phyloP scores from a whole-genome alignment of 345 rosid genomes.

The Combretum micranthum region DNA sequence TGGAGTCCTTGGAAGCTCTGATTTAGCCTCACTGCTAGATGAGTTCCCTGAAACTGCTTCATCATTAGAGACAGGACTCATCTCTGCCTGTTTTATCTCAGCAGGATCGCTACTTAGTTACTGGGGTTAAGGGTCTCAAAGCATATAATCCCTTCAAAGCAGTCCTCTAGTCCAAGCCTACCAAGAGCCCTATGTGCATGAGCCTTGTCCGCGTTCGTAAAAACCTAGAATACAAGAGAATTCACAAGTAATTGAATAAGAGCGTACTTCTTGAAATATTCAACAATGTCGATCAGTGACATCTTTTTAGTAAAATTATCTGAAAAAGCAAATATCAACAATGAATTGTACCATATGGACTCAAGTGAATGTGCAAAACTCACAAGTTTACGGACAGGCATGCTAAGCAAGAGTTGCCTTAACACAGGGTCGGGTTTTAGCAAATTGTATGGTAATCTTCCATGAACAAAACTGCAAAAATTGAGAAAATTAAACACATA shows the following conservation, averaged over 20 bases:
- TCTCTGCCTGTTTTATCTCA: not conserved
- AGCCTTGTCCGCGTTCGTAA: conserved; percentile 77
- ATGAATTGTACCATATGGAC: too few species aligned
- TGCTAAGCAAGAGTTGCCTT: conserved; percentile 67
- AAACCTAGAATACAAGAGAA: conserved; percentile 30
- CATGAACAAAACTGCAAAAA: conserved; percentile 74
- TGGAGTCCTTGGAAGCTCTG: conserved; percentile 46
- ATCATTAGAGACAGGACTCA: not conserved
- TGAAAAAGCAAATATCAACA: conserved; percentile 6
- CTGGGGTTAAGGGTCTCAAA: conserved; percentile 77
- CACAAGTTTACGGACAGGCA: conserved; percentile 85
- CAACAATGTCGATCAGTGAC: too few species aligned
- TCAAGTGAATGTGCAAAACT: conserved; percentile 13
- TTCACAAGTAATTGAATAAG: too few species aligned
- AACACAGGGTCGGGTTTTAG: conserved; percentile 82
- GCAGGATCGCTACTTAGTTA: conserved; percentile 17
- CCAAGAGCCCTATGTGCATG: conserved; percentile 67
- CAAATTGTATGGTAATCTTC: conserved; percentile 68
- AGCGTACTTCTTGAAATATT: too few species aligned
- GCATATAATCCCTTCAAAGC: conserved; percentile 80
- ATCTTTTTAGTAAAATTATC: too few species aligned
- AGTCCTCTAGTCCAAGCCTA: conserved; percentile 82
- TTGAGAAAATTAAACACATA: not conserved
- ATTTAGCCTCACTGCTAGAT: conserved; percentile 13
- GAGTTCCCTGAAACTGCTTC: conserved; percentile 5